Conservation (phyloP, 805 yeast species). For the Lachancea lanzarotensis region DNA sequence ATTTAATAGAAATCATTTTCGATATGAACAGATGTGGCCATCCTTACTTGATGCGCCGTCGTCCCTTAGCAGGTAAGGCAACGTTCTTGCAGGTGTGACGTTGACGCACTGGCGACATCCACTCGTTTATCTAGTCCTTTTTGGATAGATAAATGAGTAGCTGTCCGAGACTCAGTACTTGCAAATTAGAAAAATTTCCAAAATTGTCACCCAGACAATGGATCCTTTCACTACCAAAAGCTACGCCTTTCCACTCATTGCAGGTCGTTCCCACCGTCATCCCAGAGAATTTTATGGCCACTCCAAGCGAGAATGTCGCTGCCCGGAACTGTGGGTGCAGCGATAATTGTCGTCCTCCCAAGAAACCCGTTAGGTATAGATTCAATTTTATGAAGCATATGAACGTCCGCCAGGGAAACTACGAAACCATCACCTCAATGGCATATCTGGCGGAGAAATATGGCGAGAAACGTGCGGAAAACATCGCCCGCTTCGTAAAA, state of each 20-base stretch:
- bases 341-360: not conserved
- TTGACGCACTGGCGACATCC: not conserved
- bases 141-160: not conserved
- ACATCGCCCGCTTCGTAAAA: conserved; percentile 25
- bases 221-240: not conserved
- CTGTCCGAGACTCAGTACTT: not conserved
- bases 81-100: too few species aligned
- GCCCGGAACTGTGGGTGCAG: conserved; percentile 3
- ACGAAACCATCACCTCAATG: conserved; percentile 28
- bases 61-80: too few species aligned
- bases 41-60: too few species aligned
- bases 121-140: not conserved
- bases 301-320: not conserved
- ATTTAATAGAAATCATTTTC: too few species aligned
- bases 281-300: not conserved
- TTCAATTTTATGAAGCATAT: conserved; percentile 23
- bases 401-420: conserved; percentile 24
- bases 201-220: not conserved
- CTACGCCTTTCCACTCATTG: not conserved
- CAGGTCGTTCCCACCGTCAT: not conserved
- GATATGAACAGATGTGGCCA: too few species aligned
- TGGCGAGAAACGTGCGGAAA: conserved; percentile 27
- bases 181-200: conserved; percentile 1
- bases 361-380: conserved; percentile 10
- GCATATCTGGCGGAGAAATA: conserved; percentile 29